A percentile compares a stretch with the other conserved stretches of the same genome.
Conservation (phyloP, 2,329 filamentous ascomycete species). For the Fusarium neocosmosporiellum region DNA sequence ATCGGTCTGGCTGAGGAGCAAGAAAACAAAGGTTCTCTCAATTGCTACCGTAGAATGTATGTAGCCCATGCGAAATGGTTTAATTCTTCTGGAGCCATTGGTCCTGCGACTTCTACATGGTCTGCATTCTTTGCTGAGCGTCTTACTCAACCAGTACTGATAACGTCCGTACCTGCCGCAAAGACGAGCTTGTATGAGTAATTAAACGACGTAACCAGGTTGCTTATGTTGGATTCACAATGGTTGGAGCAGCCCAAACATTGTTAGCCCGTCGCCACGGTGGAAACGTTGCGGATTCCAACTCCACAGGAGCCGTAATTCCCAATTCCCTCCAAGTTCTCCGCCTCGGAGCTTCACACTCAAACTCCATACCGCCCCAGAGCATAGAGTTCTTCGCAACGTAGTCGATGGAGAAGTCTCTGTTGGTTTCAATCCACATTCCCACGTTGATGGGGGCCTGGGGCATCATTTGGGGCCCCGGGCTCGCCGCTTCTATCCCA, state of each 20-base stretch:
- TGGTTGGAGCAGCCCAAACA: too few species aligned
- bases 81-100: too few species aligned
- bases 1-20: too few species aligned
- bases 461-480: constrained; percentile 9
- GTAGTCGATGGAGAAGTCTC: constrained; percentile 17
- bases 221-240: background rate
- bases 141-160: background rate
- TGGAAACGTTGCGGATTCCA: constrained; percentile 11
- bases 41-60: too few species aligned
- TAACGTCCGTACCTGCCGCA: background rate
- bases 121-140: too few species aligned
- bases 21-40: too few species aligned
- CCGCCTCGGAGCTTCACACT: background rate
- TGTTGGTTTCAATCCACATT: constrained; percentile 6
- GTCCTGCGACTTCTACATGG: too few species aligned
- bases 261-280: background rate
- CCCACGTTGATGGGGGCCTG: constrained; percentile 19
- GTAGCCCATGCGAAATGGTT: too few species aligned
- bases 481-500: background rate
- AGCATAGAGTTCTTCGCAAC: background rate
- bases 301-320: constrained; percentile 12
- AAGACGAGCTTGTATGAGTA: background rate
- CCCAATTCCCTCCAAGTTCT: constrained; percentile 9
- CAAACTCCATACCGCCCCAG: constrained; percentile 15
- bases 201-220: background rate